Base-by-base conservation (phyloP, 257 asterid species). In the Oldenlandia corymbosa region DNA sequence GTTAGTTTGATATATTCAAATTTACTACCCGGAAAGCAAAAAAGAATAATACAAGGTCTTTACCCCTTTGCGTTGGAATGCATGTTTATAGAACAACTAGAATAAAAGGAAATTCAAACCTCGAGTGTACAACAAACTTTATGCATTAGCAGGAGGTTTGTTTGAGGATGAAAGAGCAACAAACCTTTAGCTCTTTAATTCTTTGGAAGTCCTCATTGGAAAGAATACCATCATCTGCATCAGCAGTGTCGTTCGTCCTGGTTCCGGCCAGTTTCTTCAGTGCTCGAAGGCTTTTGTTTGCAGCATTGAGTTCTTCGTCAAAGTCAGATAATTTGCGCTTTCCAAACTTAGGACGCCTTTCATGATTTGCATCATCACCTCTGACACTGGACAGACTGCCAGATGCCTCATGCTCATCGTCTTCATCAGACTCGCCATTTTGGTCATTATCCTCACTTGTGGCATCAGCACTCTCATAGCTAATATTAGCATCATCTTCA, bases 171-270 rank as follows among this genome's bases (percentile, higher is more conserved):
- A 71, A 58, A 43, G 54, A 26, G 47, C 62, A 58, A 60, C 78
- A 71, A 64, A 92, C 99, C 97, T 81, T 80, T 48, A 84, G 85
- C 79, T 87, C 94, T 83, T 73, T 90, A 72, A 93, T 87, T 78
- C 84, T 77, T 79, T 76, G 86, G 87, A 90, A 93, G 79, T 87
- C 97, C 82, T 93, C 96, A 18, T 90, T 90, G 32, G 97, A 93
- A 48, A 89, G 91, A 74, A 92, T 83, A 31, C 95, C 97, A 64
- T 89, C 97, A 36, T 71, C 51, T 49, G 75, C 32, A 59, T 76
- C 75, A 12, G 74, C 66, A n/a, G 85, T 71, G 53, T 69, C 43
- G 52, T 50, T 71, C 66, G 49, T 43, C 27, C 64, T 77, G 42
- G 76, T 71, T 65, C 71, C 95, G 2, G 95, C 94, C 63, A 91